These are phyloP conservation scores for Secale cereale DNA, from an alignment of 176 grass and related monocot species.

Conservation along the genomic window DNA sequence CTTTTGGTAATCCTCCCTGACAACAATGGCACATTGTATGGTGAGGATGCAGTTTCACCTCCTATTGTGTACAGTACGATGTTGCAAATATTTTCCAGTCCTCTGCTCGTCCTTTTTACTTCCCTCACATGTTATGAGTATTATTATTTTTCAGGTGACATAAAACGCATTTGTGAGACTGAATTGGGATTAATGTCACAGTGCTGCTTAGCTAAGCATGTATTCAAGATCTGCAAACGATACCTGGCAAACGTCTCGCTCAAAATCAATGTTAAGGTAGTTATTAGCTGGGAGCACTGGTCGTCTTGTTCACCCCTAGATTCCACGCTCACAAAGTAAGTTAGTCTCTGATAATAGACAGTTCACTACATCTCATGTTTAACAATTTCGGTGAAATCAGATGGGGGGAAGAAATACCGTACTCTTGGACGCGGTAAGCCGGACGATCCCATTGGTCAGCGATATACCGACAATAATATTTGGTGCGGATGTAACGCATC, in stretches of 20 bases:
- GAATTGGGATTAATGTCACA: conserved; percentile 73
- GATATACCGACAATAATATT: conserved; percentile 77
- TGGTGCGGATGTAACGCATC: conserved; percentile 77
- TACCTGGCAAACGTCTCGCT: conserved; percentile 77
- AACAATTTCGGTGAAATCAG: conserved; percentile 27
- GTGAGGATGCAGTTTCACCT: conserved; percentile 23
- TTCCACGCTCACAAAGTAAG: not conserved
- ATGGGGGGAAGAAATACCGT: conserved; percentile 87
- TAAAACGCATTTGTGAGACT: conserved; percentile 79
- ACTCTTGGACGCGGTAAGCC: conserved; percentile 62
- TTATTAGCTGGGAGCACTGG: not conserved
- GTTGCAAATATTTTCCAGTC: not conserved
- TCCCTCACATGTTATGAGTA: not conserved
- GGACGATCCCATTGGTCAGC: conserved; percentile 69
- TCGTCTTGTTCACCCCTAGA: not conserved
- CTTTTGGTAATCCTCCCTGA: conserved; percentile 70
- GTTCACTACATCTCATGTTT: not conserved
- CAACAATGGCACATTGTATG: conserved; percentile 75
- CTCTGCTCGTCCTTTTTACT: not conserved
- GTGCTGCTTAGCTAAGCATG: conserved; percentile 71
- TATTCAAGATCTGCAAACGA: conserved; percentile 75
- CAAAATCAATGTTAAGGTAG: conserved; percentile 84
- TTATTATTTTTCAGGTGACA: conserved; percentile 43
- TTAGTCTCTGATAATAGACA: not conserved
- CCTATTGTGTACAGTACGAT: not conserved